These are phyloP conservation scores for Monosporascus sp. DNA, from an alignment of 2,329 filamentous ascomycete genomes.

Conservation along the genomic window DNA sequence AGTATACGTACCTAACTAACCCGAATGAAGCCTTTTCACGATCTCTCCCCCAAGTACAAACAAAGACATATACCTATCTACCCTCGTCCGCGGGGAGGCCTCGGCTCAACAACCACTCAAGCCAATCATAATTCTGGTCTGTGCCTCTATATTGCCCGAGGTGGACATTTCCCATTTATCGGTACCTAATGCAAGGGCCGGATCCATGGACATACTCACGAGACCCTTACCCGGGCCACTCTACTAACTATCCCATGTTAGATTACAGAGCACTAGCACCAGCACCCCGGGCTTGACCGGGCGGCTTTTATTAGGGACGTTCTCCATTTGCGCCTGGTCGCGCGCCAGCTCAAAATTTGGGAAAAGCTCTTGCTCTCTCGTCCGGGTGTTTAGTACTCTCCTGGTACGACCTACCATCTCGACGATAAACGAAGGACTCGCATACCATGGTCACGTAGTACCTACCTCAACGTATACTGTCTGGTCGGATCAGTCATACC, in stretches of 20 bases:
- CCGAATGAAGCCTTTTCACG: neutral
- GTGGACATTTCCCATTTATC: neutral
- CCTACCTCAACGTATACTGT: too few relatives aligned
- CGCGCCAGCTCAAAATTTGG: too few relatives aligned
- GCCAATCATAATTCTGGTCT: neutral
- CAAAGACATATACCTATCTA: neutral
- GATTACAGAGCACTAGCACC: neutral
- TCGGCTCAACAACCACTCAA: neutral
- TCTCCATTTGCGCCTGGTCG: too few relatives aligned
- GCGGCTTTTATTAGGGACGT: too few relatives aligned
- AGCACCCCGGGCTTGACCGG: too few relatives aligned
- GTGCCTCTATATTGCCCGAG: neutral
- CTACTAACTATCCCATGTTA: neutral
- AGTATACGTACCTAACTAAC: too few relatives aligned
- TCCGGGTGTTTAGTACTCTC: too few relatives aligned
- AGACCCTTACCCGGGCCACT: neutral
- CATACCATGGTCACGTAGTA: too few relatives aligned
- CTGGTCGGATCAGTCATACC: too few relatives aligned
- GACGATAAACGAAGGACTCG: too few relatives aligned
- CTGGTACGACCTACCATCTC: too few relatives aligned
- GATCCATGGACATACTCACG: neutral
- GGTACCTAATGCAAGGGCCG: neutral
- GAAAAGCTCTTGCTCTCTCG: too few relatives aligned
- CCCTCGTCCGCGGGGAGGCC: neutral
- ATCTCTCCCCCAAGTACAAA: neutral